These are phyloP conservation scores for Auricularia heimuer DNA, from an alignment of 768 basidiomycete species.

Conservation along the genomic window DNA sequence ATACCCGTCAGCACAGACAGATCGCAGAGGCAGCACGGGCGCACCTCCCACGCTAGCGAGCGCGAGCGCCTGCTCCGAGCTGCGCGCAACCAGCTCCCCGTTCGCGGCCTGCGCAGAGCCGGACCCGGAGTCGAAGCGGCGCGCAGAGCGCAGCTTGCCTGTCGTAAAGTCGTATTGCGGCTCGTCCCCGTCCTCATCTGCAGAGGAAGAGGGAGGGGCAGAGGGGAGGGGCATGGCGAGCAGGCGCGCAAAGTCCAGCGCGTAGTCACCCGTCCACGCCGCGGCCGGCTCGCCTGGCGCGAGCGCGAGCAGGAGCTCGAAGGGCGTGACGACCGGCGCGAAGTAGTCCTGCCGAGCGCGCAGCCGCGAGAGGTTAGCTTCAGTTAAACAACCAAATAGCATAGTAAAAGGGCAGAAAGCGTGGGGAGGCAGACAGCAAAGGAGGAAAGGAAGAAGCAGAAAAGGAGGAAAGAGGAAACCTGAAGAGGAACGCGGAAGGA, in stretches of 20 bases:
- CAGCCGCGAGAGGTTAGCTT: too few relatives aligned
- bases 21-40: slow-evolving; percentile 13
- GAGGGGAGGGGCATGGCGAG: slow-evolving; percentile 22
- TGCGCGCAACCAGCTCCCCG: slow-evolving; percentile 46
- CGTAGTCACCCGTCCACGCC: slow-evolving; percentile 64
- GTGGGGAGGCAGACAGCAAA: too few relatives aligned
- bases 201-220: slow-evolving; percentile 10
- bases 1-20: slow-evolving; percentile 1
- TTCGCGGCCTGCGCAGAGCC: neutral
- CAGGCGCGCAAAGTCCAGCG: slow-evolving; percentile 64
- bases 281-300: slow-evolving; percentile 40
- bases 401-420: too few relatives aligned
- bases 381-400: too few relatives aligned
- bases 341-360: slow-evolving; percentile 97
- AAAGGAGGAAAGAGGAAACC: too few relatives aligned
- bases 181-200: slow-evolving; percentile 26
- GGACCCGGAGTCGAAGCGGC: slow-evolving; percentile 34
- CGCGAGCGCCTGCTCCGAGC: slow-evolving; percentile 50
- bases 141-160: slow-evolving; percentile 74
- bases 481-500: too few relatives aligned
- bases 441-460: too few relatives aligned
- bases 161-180: slow-evolving; percentile 82
- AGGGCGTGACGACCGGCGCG: slow-evolving; percentile 87
- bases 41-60: slow-evolving; percentile 49
- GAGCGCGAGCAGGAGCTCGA: slow-evolving; percentile 77